Evolutionary conservation across 495 filamentous ascomycete species (phyloP).

Genomic region (Podospora appendiculata): DNA sequence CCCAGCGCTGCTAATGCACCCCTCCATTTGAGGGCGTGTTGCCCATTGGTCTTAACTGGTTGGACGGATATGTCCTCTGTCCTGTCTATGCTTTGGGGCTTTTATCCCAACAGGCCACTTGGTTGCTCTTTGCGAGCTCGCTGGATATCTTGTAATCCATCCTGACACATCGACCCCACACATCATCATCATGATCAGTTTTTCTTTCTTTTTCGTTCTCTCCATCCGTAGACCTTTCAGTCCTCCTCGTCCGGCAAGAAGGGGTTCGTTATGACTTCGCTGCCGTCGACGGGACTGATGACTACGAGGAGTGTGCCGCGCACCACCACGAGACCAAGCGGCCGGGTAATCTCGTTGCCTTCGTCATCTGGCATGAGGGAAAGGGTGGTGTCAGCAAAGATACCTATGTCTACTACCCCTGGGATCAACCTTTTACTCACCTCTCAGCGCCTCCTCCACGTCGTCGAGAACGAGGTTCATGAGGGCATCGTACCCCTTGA

Average conservation of each 20-base stretch:
- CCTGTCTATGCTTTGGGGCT: no score
- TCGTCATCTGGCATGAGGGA: slow-evolving; percentile 61
- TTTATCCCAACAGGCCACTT: no score
- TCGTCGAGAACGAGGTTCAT: slow-evolving; percentile 98
- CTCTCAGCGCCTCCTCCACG: slow-evolving; percentile 79
- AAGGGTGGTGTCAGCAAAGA: no score
- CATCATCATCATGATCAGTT: no score
- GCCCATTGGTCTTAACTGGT: no score
- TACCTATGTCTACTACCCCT: no score
- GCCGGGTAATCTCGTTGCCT: slow-evolving; percentile 74
- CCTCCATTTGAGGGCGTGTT: no score
- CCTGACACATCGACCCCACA: no score
- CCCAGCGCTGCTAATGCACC: no score
- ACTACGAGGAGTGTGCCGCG: slow-evolving; percentile 87
- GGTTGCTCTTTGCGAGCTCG: no score
- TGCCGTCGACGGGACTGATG: slow-evolving; percentile 88
- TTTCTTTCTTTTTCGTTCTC: background rate
- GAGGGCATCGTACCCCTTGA: slow-evolving; percentile 93
- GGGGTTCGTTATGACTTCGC: slow-evolving; percentile 91
- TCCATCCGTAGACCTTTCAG: slow-evolving; percentile 5
- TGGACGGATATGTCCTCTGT: no score
- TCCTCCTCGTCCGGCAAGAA: slow-evolving; percentile 66
- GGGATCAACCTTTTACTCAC: slow-evolving; percentile 36
- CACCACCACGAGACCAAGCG: slow-evolving; percentile 84
- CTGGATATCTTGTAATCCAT: no score